phyloP scores from a whole-genome alignment of 805 yeast species.

The Monosporozyma aerobia region DNA sequence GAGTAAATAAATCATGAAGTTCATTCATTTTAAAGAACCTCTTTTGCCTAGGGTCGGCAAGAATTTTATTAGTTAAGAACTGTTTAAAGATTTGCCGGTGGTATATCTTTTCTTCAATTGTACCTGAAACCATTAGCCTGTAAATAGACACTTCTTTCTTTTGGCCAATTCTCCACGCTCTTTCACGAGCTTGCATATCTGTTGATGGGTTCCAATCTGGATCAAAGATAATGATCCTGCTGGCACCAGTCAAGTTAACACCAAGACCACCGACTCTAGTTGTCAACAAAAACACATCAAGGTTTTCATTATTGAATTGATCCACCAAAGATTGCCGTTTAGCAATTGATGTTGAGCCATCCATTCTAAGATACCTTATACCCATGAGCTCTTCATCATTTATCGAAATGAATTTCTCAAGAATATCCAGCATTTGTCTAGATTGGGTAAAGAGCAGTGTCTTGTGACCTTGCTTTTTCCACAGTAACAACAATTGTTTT shows the following conservation, averaged over 20 bases:
- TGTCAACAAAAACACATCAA: conserved; percentile 68
- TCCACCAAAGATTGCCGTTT: conserved; percentile 75
- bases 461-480: conserved; percentile 72
- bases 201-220: conserved; percentile 99
- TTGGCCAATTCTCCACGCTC: conserved; percentile 97
- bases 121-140: conserved; percentile 85
- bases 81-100: conserved; percentile 96
- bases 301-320: conserved; percentile 54
- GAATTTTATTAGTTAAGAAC: conserved; percentile 80
- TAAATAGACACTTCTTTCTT: conserved; percentile 86
- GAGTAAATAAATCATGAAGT: conserved; percentile 75
- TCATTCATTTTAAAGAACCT: conserved; percentile 90
- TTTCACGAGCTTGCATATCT: conserved; percentile 89
- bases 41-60: conserved; percentile 91
- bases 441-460: conserved; percentile 87
- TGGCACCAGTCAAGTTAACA: conserved; percentile 89
- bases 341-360: conserved; percentile 80
- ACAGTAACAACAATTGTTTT: conserved; percentile 58
- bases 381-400: conserved; percentile 29
- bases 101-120: conserved; percentile 93
- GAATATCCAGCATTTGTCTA: conserved; percentile 82
- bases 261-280: conserved; percentile 97
- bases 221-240: conserved; percentile 85
- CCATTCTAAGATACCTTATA: conserved; percentile 72
- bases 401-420: conserved; percentile 54